These are phyloP conservation scores for Picea mariana DNA, from an alignment of 83 land plant species.

Conservation along the genomic window DNA sequence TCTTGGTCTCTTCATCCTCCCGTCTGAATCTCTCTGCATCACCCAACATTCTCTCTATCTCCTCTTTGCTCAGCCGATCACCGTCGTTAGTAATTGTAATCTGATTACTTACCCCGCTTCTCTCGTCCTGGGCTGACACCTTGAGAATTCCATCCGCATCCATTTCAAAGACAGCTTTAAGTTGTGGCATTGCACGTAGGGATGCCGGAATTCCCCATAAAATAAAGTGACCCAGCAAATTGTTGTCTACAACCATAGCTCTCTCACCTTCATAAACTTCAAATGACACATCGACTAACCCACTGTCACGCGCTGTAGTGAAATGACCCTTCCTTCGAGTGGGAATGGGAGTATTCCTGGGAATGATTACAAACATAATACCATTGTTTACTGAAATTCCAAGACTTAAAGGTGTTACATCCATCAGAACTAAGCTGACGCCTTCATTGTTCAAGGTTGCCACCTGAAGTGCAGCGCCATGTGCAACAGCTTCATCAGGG, in stretches of 20 bases:
- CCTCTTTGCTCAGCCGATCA: too few relatives aligned
- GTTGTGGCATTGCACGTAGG: conserved; percentile 6
- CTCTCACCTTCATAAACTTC: too few relatives aligned
- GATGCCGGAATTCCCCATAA: conserved; percentile 24
- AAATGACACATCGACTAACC: too few relatives aligned
- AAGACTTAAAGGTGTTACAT: conserved; percentile 11
- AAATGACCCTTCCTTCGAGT: conserved; percentile 22
- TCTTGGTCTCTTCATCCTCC: conserved; percentile 32
- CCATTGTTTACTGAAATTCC: conserved; percentile 18
- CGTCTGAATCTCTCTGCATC: conserved; percentile 28
- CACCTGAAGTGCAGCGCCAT: conserved; percentile 28
- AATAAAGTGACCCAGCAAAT: conserved; percentile 23
- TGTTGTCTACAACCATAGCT: too few relatives aligned
- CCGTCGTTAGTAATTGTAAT: conserved; percentile 22
- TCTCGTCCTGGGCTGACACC: conserved; percentile 23
- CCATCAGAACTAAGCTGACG: background rate
- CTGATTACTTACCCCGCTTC: conserved; percentile 27
- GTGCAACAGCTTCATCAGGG: background rate
- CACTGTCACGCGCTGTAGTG: conserved; percentile 17
- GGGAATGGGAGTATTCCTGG: conserved; percentile 24
- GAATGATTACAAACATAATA: conserved; percentile 23
- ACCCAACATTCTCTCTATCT: conserved; percentile 7
- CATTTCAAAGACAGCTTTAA: conserved; percentile 1
- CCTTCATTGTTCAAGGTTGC: background rate
- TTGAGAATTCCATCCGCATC: conserved; percentile 27